Evolutionary conservation across 768 basidiomycete species (phyloP).

Genomic region (Phlebiopsis flavidoalba): DNA sequence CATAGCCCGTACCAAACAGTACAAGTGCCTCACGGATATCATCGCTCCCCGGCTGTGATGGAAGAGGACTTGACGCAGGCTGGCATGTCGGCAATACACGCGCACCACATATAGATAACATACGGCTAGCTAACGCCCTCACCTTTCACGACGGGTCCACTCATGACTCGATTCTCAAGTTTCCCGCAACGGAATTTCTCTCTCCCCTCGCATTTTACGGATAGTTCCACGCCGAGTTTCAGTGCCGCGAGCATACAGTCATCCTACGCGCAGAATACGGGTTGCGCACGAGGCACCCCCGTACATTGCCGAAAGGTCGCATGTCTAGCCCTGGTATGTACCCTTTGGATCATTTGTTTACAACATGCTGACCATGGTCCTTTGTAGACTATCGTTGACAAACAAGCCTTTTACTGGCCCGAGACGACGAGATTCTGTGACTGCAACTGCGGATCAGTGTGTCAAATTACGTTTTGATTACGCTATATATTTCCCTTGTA

Average conservation of each 20-base stretch:
- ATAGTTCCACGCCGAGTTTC: not conserved
- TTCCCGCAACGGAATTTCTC: constrained; percentile 20
- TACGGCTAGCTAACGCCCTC: constrained; percentile 4
- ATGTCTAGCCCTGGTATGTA: not conserved
- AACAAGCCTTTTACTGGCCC: not conserved
- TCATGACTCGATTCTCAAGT: constrained; percentile 18
- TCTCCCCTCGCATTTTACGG: constrained; percentile 18
- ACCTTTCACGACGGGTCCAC: not conserved
- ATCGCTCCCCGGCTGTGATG: not conserved
- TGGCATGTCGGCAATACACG: not conserved
- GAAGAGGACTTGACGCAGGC: not conserved
- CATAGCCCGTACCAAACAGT: not conserved
- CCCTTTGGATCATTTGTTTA: not conserved
- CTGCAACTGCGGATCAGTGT: not conserved
- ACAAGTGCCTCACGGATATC: not conserved
- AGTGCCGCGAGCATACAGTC: not conserved
- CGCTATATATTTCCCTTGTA: not conserved
- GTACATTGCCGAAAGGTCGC: not conserved
- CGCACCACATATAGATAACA: not conserved
- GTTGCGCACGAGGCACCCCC: not conserved
- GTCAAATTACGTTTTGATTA: not conserved
- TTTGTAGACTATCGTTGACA: not conserved
- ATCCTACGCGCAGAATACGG: not conserved
- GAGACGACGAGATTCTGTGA: not conserved
- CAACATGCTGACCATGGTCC: not conserved